Percentiles rank a stretch among this genome's conserved stretches.
phyloP scores from a whole-genome alignment of 352 stramenopile species.

The Pseudoperonospora humuli region DNA sequence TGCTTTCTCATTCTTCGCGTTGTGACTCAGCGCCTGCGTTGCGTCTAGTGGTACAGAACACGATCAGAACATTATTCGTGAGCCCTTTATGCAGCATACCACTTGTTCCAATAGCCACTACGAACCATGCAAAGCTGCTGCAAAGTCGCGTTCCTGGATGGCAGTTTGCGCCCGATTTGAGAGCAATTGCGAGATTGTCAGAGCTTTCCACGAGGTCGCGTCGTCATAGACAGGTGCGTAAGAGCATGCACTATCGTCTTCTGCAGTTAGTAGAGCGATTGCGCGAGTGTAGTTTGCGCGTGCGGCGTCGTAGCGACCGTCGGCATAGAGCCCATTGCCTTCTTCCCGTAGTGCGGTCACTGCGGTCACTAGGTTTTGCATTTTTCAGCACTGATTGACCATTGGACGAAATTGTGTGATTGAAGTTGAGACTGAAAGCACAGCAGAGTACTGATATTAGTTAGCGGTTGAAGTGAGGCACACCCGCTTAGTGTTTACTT shows the following conservation, averaged over 20 bases:
- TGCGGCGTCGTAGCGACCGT: conserved; percentile 52
- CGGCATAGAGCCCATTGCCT: conserved; percentile 46
- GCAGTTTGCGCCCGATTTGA: conserved; percentile 63
- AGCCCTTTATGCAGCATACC: no score
- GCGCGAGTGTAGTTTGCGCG: conserved; percentile 41
- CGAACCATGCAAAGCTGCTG: conserved; percentile 43
- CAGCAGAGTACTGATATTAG: no score
- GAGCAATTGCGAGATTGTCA: conserved; percentile 33
- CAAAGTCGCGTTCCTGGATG: conserved; percentile 72
- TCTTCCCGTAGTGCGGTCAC: conserved; percentile 32
- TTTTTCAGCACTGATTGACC: no score
- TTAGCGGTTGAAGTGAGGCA: no score
- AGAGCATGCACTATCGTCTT: conserved; percentile 2
- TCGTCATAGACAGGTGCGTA: background rate
- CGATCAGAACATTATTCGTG: background rate
- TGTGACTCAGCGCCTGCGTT: conserved; percentile 39
- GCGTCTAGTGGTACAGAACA: conserved; percentile 29
- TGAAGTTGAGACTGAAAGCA: no score
- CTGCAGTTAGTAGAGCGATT: conserved; percentile 21
- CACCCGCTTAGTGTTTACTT: no score
- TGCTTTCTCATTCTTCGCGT: conserved; percentile 62
- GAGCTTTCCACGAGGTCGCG: conserved; percentile 9
- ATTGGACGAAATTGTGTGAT: no score
- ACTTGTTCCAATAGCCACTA: background rate
- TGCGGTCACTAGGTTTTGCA: no score